These are phyloP conservation scores for Naumovozyma baii DNA, from an alignment of 805 yeast species.

Conservation along the genomic window DNA sequence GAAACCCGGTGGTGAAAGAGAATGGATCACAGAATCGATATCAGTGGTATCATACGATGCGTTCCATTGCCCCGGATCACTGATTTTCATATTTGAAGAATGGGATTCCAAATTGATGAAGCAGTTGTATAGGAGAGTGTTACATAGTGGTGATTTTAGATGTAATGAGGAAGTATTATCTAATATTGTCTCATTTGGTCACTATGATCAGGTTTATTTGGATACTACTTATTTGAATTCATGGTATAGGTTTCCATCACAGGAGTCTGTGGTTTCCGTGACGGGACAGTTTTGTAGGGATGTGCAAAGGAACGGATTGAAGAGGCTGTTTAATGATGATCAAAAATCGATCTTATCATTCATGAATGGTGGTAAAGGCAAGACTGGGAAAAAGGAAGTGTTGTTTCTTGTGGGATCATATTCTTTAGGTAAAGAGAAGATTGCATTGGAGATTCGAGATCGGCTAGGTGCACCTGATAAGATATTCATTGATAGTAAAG, in stretches of 20 bases:
- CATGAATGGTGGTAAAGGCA: neutral
- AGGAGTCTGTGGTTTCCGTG: slow-evolving; percentile 51
- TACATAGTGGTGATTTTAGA: slow-evolving; percentile 94
- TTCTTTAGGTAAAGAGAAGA: slow-evolving; percentile 82
- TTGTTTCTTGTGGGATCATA: slow-evolving; percentile 66
- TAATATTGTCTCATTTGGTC: slow-evolving; percentile 7
- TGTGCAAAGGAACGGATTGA: slow-evolving; percentile 28
- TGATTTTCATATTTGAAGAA: slow-evolving; percentile 59
- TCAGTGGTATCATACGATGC: slow-evolving; percentile 67
- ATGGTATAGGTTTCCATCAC: slow-evolving; percentile 66
- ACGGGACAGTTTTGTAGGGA: slow-evolving; percentile 45
- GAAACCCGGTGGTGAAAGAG: slow-evolving; percentile 33
- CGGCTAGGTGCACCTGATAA: slow-evolving; percentile 32
- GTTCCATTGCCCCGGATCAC: slow-evolving; percentile 96
- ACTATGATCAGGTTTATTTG: slow-evolving; percentile 53
- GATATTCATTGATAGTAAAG: slow-evolving; percentile 32
- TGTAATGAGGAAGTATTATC: slow-evolving; percentile 46
- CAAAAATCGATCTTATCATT: slow-evolving; percentile 26
- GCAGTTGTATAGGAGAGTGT: slow-evolving; percentile 13
- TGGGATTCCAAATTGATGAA: slow-evolving; percentile 6
- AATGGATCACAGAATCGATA: slow-evolving; percentile 35
- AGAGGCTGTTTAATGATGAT: slow-evolving; percentile 13
- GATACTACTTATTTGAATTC: slow-evolving; percentile 89
- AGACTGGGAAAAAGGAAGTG: slow-evolving; percentile 6
- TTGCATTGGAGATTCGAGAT: slow-evolving; percentile 60